Evolutionary conservation across 345 rosid species (phyloP).

Genomic region (Eucalyptus marginata): DNA sequence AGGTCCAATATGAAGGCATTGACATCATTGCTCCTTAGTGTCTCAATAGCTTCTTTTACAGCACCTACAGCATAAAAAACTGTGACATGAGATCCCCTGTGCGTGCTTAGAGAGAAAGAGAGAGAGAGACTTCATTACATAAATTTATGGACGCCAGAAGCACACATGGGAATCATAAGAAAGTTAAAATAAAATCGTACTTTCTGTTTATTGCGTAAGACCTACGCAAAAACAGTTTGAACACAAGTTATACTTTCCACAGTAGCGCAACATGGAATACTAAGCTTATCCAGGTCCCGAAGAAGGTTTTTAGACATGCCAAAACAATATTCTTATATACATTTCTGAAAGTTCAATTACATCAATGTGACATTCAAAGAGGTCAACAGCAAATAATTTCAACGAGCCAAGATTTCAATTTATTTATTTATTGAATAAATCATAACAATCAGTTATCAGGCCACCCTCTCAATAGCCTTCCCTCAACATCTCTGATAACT

Average conservation of each 20-base stretch:
- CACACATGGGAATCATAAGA: not conserved
- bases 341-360: not conserved
- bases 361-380: not conserved
- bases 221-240: not conserved
- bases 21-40: conserved; percentile 52
- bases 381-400: not conserved
- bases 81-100: not conserved
- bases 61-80: conserved; percentile 43
- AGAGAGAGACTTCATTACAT: not conserved
- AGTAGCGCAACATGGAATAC: not conserved
- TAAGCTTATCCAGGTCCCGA: not conserved
- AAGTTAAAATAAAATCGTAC: not conserved
- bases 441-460: not conserved
- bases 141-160: not conserved
- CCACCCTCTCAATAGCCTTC: not conserved
- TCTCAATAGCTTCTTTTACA: conserved; percentile 71
- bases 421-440: not conserved
- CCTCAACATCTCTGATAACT: not conserved
- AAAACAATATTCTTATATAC: not conserved
- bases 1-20: conserved; percentile 86
- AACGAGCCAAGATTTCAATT: not conserved
- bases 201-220: not conserved
- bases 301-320: not conserved
- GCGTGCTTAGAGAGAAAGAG: not conserved
- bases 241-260: not conserved